Base-by-base conservation (phyloP, 2,329 filamentous ascomycete species). In the Ceratocystis colombiana region DNA sequence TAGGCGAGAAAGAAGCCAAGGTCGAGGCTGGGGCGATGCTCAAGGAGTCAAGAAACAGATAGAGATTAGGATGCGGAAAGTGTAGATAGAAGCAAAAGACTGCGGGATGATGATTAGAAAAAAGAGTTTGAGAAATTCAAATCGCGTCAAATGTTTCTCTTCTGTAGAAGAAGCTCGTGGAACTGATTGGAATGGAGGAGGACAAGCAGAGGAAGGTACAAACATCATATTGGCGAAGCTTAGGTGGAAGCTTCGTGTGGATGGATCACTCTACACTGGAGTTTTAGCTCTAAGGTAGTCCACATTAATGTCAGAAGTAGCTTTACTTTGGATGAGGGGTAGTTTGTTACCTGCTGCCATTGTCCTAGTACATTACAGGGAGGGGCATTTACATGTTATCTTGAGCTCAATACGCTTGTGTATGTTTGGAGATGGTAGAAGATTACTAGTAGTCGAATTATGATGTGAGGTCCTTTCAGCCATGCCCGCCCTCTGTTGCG, bases 1-100 rank as follows among this genome's bases (percentile, higher is more conserved):
- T n/a, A 53, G 28, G 62, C n/a, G 41, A 61, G 41, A 64, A 64
- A 45, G 64, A n/a, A 59, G 41, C 57, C 61, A 44, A 28, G 10
- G 55, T 41, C 17, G 62, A 28, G 22, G 33, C 50, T 28, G 66
- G 20, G 17, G 46, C 37, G 37, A 12, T 15, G 37, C 12, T 15
- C 37, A 5, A 15, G 37, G 37, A 41, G 37, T 41, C 37, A 55
- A 37, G 20, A 57, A 53, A 44, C 41, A 46, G 20, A 46, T 12
- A 15, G 37, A 41, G 37, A 41, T 41, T 5, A 10, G 37, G 37
- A 15, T 41, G 37, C 37, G 22, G 22, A 28, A 10, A 28, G 37
- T 25, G n/a, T 25, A 55, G 20, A 55, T 8, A 41, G 17, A 55
- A 48, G 20, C 12, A 15, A 41, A 64, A 15, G 2, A 28, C 8